Evolutionary conservation across 768 basidiomycete genomes (phyloP).

Genomic region (Suillus discolor): DNA sequence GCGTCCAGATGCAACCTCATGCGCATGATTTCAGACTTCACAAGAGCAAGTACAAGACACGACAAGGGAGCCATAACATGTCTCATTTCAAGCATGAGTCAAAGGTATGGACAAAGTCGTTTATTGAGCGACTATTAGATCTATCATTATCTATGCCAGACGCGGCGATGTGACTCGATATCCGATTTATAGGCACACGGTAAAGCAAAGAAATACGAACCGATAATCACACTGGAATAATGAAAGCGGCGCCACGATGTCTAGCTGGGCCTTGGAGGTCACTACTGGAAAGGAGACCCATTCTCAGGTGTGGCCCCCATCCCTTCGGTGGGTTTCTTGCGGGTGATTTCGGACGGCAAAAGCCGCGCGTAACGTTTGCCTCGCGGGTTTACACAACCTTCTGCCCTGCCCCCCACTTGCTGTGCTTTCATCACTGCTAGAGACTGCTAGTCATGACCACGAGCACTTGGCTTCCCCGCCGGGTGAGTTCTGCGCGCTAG

Average conservation of each 20-base stretch:
- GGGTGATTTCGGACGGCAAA: conserved; percentile 17
- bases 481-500: conserved; percentile 12
- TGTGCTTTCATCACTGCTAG: background rate
- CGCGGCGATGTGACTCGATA: background rate
- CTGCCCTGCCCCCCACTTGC: background rate
- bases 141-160: background rate
- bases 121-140: background rate
- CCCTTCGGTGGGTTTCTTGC: background rate
- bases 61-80: background rate
- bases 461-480: conserved; percentile 12
- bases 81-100: background rate
- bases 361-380: conserved; percentile 9
- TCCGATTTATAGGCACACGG: background rate
- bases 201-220: background rate
- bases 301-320: background rate
- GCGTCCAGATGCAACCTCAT: background rate
- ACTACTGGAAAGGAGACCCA: background rate
- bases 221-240: background rate
- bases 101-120: background rate
- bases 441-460: conserved; percentile 11
- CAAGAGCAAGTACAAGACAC: conserved; percentile 2
- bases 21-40: background rate
- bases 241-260: background rate
- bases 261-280: background rate
- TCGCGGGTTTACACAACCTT: background rate